Base-by-base conservation (phyloP, 495 filamentous ascomycete species). In the Aspergillus haitiensis region DNA sequence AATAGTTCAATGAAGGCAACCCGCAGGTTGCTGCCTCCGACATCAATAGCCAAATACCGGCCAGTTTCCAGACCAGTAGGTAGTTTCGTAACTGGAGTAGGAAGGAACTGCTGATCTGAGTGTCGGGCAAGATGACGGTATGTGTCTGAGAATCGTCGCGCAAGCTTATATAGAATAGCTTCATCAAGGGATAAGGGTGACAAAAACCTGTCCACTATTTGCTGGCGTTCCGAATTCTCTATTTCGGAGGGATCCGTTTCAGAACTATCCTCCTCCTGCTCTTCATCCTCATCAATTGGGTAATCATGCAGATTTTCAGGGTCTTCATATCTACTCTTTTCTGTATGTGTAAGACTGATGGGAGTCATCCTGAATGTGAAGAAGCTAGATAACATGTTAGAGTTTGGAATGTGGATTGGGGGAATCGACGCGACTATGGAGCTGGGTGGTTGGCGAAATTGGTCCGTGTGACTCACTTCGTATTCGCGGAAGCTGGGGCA, bases 1-100 rank as follows among this genome's bases (percentile, higher is more conserved):
- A 86, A 64, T 46, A 92, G 72, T 60, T 93, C 86, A 52, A 93
- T 83, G 56, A 93, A 90, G 40, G 86, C 89, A 7, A 92, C 90
- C 50, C 90, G 81, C 18, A 94, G 74, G 61, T 94, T 94, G 16
- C 86, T 90, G 15, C 90, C 90, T 34, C 90, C 90, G 42, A 93
- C 88, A 72, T 93, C 89, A 59, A 92, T 90, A 10, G 88, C 87
- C 6, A 93, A 75, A 65, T 86, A 91, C 34, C 85, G 88, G 60
- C 89, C 89, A 6, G 76, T 82, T 59, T 87, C 86, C 42, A 82
- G 71, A 9, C 83, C 85, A 0, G 70, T 80, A 1, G 88, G 88
- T 35, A 89, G 75, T 58, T 85, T 84, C 35, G 88, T 90, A 58
- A 94, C 87, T 3, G 90, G 90, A 3, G 90, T 94, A 3, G 89